phyloP scores from a whole-genome alignment of 176 grass and related monocot genomes.

The Themeda triandra region DNA sequence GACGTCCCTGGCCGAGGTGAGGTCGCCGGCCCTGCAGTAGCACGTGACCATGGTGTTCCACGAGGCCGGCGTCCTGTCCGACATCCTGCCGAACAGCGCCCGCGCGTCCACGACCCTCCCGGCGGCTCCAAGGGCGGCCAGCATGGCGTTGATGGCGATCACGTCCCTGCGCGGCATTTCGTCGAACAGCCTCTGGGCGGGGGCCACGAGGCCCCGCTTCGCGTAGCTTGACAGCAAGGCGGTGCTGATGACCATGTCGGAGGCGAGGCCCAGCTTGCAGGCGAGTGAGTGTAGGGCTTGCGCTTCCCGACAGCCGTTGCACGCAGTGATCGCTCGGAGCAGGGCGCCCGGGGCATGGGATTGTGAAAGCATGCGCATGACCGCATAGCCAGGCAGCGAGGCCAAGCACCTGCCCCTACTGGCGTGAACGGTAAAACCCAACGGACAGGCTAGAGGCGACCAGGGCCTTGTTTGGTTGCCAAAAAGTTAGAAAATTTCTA shows the following conservation, averaged over 20 bases:
- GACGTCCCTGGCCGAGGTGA: slow-evolving; percentile 23
- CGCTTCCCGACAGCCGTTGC: slow-evolving; percentile 2
- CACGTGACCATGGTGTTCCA: slow-evolving; percentile 47
- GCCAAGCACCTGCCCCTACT: background rate
- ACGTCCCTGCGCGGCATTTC: slow-evolving; percentile 45
- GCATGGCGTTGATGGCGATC: slow-evolving; percentile 49
- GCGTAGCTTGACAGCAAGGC: slow-evolving; percentile 31
- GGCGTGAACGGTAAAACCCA: background rate
- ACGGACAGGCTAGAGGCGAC: no score
- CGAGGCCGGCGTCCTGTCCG: slow-evolving; percentile 33
- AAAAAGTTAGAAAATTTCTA: no score
- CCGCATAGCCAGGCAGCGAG: background rate
- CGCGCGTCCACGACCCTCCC: background rate
- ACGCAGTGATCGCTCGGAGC: background rate
- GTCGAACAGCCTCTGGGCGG: slow-evolving; percentile 36
- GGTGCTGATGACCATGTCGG: slow-evolving; percentile 34
- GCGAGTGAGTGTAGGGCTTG: slow-evolving; percentile 30
- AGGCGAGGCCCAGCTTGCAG: slow-evolving; percentile 28
- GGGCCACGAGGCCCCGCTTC: slow-evolving; percentile 4
- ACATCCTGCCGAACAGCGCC: slow-evolving; percentile 38
- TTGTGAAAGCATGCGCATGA: background rate
- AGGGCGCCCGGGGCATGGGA: slow-evolving; percentile 1
- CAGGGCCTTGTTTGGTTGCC: no score
- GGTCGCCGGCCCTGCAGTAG: slow-evolving; percentile 32
- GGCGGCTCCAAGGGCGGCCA: slow-evolving; percentile 23